A percentile compares a stretch with the other conserved stretches of the same genome.
Evolutionary conservation across 768 basidiomycete species (phyloP).

Genomic region (Boletus rubroflammeus): DNA sequence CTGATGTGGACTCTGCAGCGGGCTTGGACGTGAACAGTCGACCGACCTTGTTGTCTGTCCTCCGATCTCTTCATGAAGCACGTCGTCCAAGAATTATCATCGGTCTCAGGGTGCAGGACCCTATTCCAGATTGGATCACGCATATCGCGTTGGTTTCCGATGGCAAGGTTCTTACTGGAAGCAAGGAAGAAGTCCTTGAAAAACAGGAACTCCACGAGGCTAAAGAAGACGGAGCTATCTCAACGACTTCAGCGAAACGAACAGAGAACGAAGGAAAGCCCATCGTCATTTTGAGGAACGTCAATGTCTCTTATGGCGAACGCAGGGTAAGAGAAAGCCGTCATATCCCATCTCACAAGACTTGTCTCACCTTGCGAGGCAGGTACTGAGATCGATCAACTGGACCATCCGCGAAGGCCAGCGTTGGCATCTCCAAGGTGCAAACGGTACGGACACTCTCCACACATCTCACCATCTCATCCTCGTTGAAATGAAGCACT

Average conservation of each 20-base stretch:
- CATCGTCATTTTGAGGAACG: constrained; percentile 59
- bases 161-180: constrained; percentile 49
- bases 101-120: constrained; percentile 66
- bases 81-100: constrained; percentile 59
- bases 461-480: not conserved
- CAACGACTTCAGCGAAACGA: not conserved
- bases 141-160: constrained; percentile 58
- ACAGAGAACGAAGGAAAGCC: constrained; percentile 28
- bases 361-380: not conserved
- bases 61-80: constrained; percentile 49
- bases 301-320: constrained; percentile 68
- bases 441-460: constrained; percentile 58
- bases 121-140: constrained; percentile 67
- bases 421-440: constrained; percentile 86
- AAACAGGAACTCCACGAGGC: constrained; percentile 12
- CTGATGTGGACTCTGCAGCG: constrained; percentile 42
- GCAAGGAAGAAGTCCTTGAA: constrained; percentile 43
- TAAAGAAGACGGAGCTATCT: not conserved
- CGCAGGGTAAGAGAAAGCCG: constrained; percentile 43
- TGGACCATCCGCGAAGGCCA: constrained; percentile 85
- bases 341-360: not conserved
- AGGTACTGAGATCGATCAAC: constrained; percentile 74
- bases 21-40: constrained; percentile 70
- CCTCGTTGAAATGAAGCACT: not conserved
- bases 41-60: constrained; percentile 49